phyloP scores from a whole-genome alignment of 1,284 basidiomycete species.

The Puccinia triticina region DNA sequence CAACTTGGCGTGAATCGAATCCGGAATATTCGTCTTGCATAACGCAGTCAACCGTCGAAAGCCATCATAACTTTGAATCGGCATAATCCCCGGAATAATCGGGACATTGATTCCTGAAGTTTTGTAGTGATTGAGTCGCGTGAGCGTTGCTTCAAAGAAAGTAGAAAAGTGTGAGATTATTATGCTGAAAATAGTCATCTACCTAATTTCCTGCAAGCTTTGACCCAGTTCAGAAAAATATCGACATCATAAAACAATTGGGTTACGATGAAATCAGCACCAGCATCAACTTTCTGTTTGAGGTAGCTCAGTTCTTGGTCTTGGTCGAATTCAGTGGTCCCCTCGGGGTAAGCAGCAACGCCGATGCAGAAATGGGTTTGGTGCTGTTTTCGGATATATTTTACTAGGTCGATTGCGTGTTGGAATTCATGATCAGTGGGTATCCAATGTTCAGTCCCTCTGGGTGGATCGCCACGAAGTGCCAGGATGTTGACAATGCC shows the following conservation, averaged over 20 bases:
- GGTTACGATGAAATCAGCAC: conserved; percentile 93
- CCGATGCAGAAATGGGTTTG: conserved; percentile 86
- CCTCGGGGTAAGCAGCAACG: conserved; percentile 70
- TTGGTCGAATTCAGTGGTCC: conserved; percentile 62
- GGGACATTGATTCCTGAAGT: conserved; percentile 79
- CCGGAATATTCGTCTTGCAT: conserved; percentile 79
- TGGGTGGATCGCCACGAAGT: conserved; percentile 88
- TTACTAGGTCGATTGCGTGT: conserved; percentile 85
- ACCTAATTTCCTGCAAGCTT: conserved; percentile 52
- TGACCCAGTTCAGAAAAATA: conserved; percentile 56
- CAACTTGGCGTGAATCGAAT: conserved; percentile 70
- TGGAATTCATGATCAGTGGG: conserved; percentile 81
- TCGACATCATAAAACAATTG: conserved; percentile 96
- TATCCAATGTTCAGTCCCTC: conserved; percentile 89
- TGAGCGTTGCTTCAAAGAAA: neutral
- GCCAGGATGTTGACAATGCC: conserved; percentile 91
- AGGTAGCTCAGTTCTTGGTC: conserved; percentile 73
- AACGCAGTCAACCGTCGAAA: conserved; percentile 89
- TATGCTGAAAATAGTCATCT: conserved; percentile 65
- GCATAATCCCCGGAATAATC: conserved; percentile 95
- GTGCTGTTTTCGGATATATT: conserved; percentile 85
- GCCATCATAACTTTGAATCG: conserved; percentile 92
- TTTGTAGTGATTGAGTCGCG: conserved; percentile 37
- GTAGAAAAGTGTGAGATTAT: neutral
- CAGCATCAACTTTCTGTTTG: conserved; percentile 88